A percentile compares a stretch with the other conserved stretches of the same genome.
phyloP scores from a whole-genome alignment of 1,284 basidiomycete species.

The Apiotrichum gracile region DNA sequence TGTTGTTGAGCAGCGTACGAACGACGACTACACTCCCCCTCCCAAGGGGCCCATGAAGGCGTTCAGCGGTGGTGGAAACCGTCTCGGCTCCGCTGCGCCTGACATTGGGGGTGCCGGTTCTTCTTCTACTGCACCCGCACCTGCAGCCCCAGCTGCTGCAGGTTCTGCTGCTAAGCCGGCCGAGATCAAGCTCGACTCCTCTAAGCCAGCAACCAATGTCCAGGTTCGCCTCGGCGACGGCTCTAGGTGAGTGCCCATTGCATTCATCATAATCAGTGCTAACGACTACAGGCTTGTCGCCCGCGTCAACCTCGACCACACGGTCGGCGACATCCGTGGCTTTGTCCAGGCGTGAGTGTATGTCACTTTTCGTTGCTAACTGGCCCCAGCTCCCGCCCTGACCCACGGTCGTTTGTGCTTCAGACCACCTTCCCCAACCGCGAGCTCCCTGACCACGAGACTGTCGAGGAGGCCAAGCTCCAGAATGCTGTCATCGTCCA shows the following conservation, averaged over 20 bases:
- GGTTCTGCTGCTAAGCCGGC: conserved; percentile 16
- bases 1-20: conserved; percentile 65
- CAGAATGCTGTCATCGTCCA: conserved; percentile 80
- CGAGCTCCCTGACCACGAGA: conserved; percentile 61
- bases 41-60: conserved; percentile 49
- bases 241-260: conserved; percentile 47
- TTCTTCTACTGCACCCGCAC: conserved; percentile 31
- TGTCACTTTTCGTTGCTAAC: not conserved
- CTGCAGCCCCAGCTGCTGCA: conserved; percentile 15
- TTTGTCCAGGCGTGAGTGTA: conserved; percentile 90
- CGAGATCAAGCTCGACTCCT: conserved; percentile 48
- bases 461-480: conserved; percentile 67
- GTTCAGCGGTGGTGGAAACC: conserved; percentile 72
- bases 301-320: conserved; percentile 88
- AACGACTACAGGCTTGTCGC: conserved; percentile 57
- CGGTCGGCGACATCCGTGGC: conserved; percentile 74
- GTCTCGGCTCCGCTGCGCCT: conserved; percentile 57
- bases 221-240: conserved; percentile 89
- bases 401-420: conserved; percentile 67
- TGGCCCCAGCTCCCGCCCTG: conserved; percentile 61
- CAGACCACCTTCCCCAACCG: conserved; percentile 79
- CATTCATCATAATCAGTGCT: not conserved
- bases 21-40: conserved; percentile 64
- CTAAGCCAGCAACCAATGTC: conserved; percentile 74
- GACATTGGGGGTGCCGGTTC: conserved; percentile 6